These are phyloP conservation scores for Wickerhamiella shivajii DNA, from an alignment of 805 yeast genomes.

Conservation along the genomic window DNA sequence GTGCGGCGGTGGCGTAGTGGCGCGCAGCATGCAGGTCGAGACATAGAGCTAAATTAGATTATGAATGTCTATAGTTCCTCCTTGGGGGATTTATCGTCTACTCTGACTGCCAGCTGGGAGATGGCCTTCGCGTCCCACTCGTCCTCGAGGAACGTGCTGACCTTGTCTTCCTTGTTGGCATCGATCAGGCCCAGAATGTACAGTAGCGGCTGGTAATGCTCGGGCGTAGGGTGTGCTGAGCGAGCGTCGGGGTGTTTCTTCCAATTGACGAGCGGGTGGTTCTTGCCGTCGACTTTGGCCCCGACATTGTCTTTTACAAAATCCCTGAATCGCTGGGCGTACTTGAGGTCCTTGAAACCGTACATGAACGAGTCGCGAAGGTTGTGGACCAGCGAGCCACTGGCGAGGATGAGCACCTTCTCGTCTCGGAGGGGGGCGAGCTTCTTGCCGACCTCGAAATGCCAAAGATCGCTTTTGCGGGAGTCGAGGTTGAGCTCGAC, in stretches of 20 bases:
- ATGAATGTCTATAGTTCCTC: neutral
- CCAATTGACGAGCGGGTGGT: slow-evolving; percentile 21
- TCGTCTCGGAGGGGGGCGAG: slow-evolving; percentile 37
- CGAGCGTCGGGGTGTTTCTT: slow-evolving; percentile 13
- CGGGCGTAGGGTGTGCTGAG: slow-evolving; percentile 54
- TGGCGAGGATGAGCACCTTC: slow-evolving; percentile 39
- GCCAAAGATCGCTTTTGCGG: slow-evolving; percentile 26
- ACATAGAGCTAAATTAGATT: neutral
- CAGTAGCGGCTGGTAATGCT: slow-evolving; percentile 35
- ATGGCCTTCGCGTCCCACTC: neutral
- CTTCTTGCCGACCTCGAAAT: slow-evolving; percentile 37
- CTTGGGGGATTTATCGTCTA: neutral
- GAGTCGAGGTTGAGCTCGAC: slow-evolving; percentile 28
- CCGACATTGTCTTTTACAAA: slow-evolving; percentile 21
- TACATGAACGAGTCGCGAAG: slow-evolving; percentile 31
- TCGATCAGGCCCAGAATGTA: slow-evolving; percentile 12
- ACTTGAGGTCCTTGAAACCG: slow-evolving; percentile 20
- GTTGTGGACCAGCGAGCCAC: slow-evolving; percentile 69
- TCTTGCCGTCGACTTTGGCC: slow-evolving; percentile 10
- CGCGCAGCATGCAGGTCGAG: neutral
- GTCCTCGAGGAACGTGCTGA: slow-evolving; percentile 1
- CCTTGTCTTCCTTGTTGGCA: slow-evolving; percentile 20
- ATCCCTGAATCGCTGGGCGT: slow-evolving; percentile 23
- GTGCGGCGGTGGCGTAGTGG: too few species aligned
- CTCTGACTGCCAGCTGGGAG: slow-evolving; percentile 1